Conservation (phyloP, 306 rosid genomes). For the Vachellia pachyceras region DNA sequence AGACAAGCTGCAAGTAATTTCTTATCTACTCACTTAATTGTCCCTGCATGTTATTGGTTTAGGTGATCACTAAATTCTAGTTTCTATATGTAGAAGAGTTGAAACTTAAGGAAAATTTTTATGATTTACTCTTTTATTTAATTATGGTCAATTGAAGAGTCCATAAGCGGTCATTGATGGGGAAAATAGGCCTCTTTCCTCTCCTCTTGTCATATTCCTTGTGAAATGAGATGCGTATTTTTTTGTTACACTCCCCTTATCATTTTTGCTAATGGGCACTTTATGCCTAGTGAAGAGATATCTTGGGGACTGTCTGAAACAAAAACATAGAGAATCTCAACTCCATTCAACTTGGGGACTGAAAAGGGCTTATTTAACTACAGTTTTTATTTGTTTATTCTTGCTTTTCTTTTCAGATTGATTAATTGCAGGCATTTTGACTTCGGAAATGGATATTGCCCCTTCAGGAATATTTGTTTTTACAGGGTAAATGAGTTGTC, state of each 20-base stretch:
- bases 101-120: not conserved
- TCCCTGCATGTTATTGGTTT: not conserved
- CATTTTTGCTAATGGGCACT: not conserved
- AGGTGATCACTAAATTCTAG: not conserved
- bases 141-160: slow-evolving; percentile 22
- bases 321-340: not conserved
- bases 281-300: not conserved
- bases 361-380: not conserved
- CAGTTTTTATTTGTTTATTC: not conserved
- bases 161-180: slow-evolving; percentile 8
- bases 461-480: slow-evolving; percentile 84
- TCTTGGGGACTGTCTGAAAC: not conserved
- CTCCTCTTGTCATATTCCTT: not conserved
- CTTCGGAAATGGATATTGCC: slow-evolving; percentile 90
- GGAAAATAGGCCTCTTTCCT: not conserved
- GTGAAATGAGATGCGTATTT: not conserved
- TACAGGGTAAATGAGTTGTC: slow-evolving; percentile 68
- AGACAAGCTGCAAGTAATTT: slow-evolving; percentile 83
- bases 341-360: not conserved
- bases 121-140: not conserved
- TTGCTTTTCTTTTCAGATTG: slow-evolving; percentile 55
- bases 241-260: not conserved
- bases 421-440: slow-evolving; percentile 93
- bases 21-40: not conserved
- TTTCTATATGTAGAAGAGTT: not conserved